Conservation (phyloP, 1,139 yeast species). For the Candida dubliniensis region DNA sequence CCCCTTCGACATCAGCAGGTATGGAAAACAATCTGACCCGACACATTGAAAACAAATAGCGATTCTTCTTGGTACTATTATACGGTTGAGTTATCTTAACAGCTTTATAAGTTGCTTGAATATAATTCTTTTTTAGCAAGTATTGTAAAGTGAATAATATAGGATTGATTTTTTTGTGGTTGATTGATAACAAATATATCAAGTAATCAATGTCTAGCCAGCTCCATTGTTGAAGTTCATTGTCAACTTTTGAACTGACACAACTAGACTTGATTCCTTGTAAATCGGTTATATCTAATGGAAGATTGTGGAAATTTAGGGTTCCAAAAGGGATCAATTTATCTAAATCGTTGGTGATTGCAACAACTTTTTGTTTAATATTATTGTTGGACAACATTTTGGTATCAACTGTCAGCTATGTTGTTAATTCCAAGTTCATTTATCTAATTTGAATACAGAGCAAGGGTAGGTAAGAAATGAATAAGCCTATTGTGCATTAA, state of each 20-base stretch:
- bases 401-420: neutral
- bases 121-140: constrained; percentile 37
- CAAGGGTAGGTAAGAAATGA: too few relatives aligned
- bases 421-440: neutral
- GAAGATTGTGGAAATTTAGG: constrained; percentile 41
- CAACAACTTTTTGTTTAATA: constrained; percentile 15
- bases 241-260: neutral
- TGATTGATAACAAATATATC: constrained; percentile 11
- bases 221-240: constrained; percentile 35
- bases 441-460: neutral
- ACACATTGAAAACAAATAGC: constrained; percentile 17
- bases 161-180: constrained; percentile 15
- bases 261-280: constrained; percentile 24
- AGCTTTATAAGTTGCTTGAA: constrained; percentile 46
- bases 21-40: constrained; percentile 50
- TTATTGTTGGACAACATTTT: neutral
- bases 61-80: neutral
- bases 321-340: constrained; percentile 50
- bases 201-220: constrained; percentile 50
- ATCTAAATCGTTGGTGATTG: constrained; percentile 40
- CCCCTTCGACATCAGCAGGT: constrained; percentile 46
- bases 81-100: constrained; percentile 8
- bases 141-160: constrained; percentile 30
- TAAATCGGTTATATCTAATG: constrained; percentile 26
- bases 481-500: too few relatives aligned